phyloP scores from a whole-genome alignment of 176 grass and related monocot species.

The Rhynchospora tenuis region DNA sequence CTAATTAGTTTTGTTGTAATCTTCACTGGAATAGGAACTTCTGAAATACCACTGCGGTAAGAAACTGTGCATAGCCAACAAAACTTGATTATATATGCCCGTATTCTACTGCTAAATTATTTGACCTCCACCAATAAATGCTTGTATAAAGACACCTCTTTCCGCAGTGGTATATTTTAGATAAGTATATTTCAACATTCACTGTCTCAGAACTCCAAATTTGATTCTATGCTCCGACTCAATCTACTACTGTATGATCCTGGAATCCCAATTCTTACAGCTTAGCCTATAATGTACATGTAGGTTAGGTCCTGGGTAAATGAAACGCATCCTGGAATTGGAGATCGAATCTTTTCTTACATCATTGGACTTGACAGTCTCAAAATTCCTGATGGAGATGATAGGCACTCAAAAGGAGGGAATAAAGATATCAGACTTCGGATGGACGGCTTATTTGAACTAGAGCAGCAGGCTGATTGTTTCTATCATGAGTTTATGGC shows the following conservation, averaged over 20 bases:
- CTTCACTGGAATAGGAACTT: not conserved
- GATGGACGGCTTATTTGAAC: conserved; percentile 82
- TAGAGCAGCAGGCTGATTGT: conserved; percentile 67
- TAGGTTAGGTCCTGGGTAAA: conserved; percentile 88
- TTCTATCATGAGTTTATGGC: conserved; percentile 85
- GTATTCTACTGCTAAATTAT: not conserved
- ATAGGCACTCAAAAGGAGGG: conserved; percentile 29
- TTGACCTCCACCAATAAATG: not conserved
- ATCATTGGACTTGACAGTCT: conserved; percentile 75
- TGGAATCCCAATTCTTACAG: not conserved
- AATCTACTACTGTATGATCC: not conserved
- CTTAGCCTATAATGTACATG: not conserved
- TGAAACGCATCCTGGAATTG: conserved; percentile 59
- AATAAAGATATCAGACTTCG: conserved; percentile 64
- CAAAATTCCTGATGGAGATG: conserved; percentile 44
- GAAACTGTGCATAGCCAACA: not conserved
- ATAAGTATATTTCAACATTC: conserved; percentile 4
- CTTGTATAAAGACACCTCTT: not conserved
- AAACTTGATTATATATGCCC: not conserved
- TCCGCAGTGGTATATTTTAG: not conserved
- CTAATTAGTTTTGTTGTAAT: not conserved
- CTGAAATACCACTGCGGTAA: not conserved
- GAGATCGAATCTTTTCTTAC: conserved; percentile 58
- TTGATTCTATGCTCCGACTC: not conserved
- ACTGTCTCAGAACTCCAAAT: not conserved